These are phyloP conservation scores for Geranium brycei DNA, from an alignment of 345 rosid species.

Conservation along the genomic window DNA sequence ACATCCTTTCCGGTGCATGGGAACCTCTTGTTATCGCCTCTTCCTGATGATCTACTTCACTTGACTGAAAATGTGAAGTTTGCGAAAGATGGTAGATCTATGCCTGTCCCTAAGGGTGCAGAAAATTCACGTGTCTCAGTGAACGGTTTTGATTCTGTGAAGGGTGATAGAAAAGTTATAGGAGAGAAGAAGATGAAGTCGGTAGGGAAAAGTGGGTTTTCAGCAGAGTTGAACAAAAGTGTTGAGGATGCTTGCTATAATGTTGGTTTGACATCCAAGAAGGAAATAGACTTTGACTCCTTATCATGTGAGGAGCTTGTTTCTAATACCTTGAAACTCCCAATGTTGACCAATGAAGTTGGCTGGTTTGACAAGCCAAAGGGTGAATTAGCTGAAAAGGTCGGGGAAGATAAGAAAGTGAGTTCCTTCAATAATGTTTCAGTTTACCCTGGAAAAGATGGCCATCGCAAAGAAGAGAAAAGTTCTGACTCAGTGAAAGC, in stretches of 20 bases:
- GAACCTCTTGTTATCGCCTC: constrained; percentile 59
- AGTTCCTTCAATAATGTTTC: constrained; percentile 27
- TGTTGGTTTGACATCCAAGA: constrained; percentile 15
- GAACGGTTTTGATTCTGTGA: constrained; percentile 29
- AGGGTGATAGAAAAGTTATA: constrained; percentile 25
- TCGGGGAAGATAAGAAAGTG: constrained; percentile 40
- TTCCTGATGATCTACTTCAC: constrained; percentile 46
- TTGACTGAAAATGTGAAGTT: constrained; percentile 31
- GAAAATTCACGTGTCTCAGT: constrained; percentile 12
- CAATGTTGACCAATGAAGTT: constrained; percentile 34
- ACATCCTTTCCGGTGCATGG: constrained; percentile 49
- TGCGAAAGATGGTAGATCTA: constrained; percentile 22
- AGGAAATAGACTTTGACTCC: constrained; percentile 30
- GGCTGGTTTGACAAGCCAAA: constrained; percentile 32
- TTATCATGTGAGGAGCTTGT: constrained; percentile 57
- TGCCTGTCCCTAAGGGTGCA: constrained; percentile 18
- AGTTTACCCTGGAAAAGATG: constrained; percentile 28
- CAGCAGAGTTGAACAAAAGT: constrained; percentile 21
- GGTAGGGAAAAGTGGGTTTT: constrained; percentile 28
- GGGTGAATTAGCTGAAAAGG: constrained; percentile 31
- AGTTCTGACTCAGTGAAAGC: constrained; percentile 20
- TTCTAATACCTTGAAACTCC: constrained; percentile 52
- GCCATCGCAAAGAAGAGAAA: constrained; percentile 31
- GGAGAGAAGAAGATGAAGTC: constrained; percentile 34
- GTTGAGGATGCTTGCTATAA: constrained; percentile 23